phyloP scores from a whole-genome alignment of 2,329 filamentous ascomycete species.

The Bipolaris cookei region DNA sequence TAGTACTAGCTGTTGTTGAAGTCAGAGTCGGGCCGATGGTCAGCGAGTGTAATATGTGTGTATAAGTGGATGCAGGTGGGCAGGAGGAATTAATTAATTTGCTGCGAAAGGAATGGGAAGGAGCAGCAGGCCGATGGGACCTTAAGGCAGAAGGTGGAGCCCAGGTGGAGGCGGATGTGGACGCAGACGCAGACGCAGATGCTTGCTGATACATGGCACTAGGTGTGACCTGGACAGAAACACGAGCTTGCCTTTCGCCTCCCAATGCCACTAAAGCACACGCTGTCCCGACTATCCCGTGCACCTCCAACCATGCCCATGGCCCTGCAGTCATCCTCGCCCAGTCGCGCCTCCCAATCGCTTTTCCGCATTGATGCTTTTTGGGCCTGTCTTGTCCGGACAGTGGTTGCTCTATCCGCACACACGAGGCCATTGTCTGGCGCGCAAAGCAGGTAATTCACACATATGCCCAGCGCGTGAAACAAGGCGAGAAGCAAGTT shows the following conservation, averaged over 20 bases:
- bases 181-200: too few relatives aligned
- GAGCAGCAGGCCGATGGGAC: slow-evolving; percentile 10
- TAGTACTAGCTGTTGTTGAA: not conserved
- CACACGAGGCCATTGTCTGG: not conserved
- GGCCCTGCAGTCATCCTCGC: not conserved
- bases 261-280: slow-evolving; percentile 9
- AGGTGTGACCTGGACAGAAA: slow-evolving; percentile 12
- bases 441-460: not conserved
- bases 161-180: slow-evolving; percentile 4
- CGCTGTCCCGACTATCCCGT: slow-evolving; percentile 12
- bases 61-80: not conserved
- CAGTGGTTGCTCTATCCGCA: not conserved
- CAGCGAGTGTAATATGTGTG: slow-evolving; percentile 1
- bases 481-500: slow-evolving; percentile 9
- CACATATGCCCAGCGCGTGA: too few relatives aligned
- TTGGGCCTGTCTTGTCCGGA: not conserved
- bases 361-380: not conserved
- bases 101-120: not conserved
- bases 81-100: not conserved
- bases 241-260: slow-evolving; percentile 17
- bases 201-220: slow-evolving; percentile 21
- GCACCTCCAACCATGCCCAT: not conserved
- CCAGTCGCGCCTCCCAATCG: not conserved
- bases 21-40: not conserved
- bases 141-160: slow-evolving; percentile 25